Evolutionary conservation across 495 filamentous ascomycete species (phyloP).

Genomic region (Penicillium parvum): DNA sequence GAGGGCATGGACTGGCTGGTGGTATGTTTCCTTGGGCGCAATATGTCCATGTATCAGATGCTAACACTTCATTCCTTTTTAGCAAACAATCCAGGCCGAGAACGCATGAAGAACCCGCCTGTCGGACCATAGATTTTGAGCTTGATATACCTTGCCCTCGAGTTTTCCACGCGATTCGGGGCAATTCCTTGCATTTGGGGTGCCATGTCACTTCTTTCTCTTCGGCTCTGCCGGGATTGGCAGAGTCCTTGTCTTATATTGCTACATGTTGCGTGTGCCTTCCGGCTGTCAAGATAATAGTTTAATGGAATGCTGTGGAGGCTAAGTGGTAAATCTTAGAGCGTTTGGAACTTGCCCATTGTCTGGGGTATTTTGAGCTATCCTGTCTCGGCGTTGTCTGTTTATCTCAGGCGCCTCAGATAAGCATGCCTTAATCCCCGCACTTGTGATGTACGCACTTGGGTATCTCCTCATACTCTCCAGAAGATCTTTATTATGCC

Average conservation of each 20-base stretch:
- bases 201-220: conserved; percentile 18
- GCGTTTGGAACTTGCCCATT: too few relatives aligned
- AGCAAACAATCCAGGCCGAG: conserved; percentile 49
- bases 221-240: conserved; percentile 20
- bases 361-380: too few relatives aligned
- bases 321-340: neutral
- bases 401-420: neutral
- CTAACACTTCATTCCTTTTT: conserved; percentile 1
- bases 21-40: conserved; percentile 52
- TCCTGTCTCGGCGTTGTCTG: too few relatives aligned
- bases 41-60: neutral
- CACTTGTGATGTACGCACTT: neutral
- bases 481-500: too few relatives aligned
- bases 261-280: conserved; percentile 26
- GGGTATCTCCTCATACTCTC: neutral
- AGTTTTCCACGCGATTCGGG: conserved; percentile 12
- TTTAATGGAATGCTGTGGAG: conserved; percentile 31
- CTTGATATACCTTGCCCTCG: conserved; percentile 31
- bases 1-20: conserved; percentile 99
- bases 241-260: conserved; percentile 40
- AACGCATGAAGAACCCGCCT: conserved; percentile 40
- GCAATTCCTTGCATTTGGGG: conserved; percentile 22
- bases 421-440: conserved; percentile 10
- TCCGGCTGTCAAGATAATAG: conserved; percentile 33
- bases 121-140: conserved; percentile 34